phyloP scores from a whole-genome alignment of 345 rosid genomes.

The Salix exigua region DNA sequence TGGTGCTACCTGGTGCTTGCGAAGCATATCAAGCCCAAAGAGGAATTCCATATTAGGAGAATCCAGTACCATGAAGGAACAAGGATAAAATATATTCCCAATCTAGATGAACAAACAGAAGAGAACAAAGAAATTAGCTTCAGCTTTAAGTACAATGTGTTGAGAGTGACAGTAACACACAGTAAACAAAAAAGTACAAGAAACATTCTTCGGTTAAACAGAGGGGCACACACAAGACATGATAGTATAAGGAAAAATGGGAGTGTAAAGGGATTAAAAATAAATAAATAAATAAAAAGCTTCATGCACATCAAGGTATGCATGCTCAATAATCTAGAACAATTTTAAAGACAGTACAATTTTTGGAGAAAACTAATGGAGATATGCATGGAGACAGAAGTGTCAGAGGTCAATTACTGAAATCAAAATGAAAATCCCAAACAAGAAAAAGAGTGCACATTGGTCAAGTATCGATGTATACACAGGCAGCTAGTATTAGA shows the following conservation, averaged over 20 bases:
- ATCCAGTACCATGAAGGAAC: slow-evolving; percentile 91
- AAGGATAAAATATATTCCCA: slow-evolving; percentile 80
- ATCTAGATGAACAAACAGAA: slow-evolving; percentile 42
- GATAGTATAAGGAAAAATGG: background rate
- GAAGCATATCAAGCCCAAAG: slow-evolving; percentile 98
- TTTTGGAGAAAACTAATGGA: background rate
- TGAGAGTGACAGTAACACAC: background rate
- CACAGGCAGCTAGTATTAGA: background rate
- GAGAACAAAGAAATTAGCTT: background rate
- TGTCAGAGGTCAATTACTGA: background rate
- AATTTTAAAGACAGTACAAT: background rate
- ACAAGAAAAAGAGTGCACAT: background rate
- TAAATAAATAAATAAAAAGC: background rate
- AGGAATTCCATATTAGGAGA: slow-evolving; percentile 95
- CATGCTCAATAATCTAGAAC: background rate
- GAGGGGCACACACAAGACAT: background rate
- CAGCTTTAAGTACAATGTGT: slow-evolving; percentile 1
- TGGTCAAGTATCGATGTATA: background rate
- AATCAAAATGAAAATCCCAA: background rate
- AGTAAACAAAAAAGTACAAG: background rate
- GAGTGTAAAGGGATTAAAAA: background rate
- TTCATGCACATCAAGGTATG: background rate
- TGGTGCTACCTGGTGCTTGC: slow-evolving; percentile 89
- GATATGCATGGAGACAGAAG: background rate
- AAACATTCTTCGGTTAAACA: background rate